Base-by-base conservation (phyloP, 352 stramenopile genomes). In the Phytophthora multivora region DNA sequence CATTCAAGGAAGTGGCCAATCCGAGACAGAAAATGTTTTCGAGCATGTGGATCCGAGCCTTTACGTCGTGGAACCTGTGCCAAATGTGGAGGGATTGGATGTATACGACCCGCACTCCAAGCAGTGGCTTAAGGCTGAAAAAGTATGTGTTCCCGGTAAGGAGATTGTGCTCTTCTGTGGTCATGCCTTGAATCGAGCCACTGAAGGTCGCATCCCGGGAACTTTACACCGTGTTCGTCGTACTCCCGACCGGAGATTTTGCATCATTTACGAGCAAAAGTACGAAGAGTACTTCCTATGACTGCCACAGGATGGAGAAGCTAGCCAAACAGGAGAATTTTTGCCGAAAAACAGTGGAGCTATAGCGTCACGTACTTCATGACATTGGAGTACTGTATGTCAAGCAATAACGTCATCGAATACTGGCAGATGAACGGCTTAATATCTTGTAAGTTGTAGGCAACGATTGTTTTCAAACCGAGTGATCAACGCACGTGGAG, bases 211-310 rank as follows among this genome's bases (percentile, higher is more conserved):
- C 11, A 81, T 88, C 21, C 63, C 66, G 31, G 78, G 78, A 51
- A 85, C 78, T 12, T 54, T 85, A 33, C 78, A 88, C 56, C 75
- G 78, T 33, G 78, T 88, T 42, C 71, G 73, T 38, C 73, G 73
- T 35, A 79, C 62, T 15, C 58, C 59, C 11, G 63, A 77, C 26
- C 50, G 61, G 13, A 68, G 78, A 23, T 86, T 84, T 53, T 88
- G 78, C 61, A 75, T 88, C 50, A 80, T 88, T 33, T 88, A 86
- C 41, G 78, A 88, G 66, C 78, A 88, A 58, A 88, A 88, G 51
- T 88, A 88, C 46, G 71, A 80, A 42, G 66, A 79, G 15, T 86
- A 77, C 48, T 86, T 82, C 54, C 47, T 73, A 41, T 80, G 45
- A 77, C 15, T 40, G 10, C 15, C 2, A n/a, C 12, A 42, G 10